Evolutionary conservation across 371 early-diverging fungal genomes (phyloP), one percentile per base, ranked within the genome.

Genomic region (Mortierella sp.): DNA sequence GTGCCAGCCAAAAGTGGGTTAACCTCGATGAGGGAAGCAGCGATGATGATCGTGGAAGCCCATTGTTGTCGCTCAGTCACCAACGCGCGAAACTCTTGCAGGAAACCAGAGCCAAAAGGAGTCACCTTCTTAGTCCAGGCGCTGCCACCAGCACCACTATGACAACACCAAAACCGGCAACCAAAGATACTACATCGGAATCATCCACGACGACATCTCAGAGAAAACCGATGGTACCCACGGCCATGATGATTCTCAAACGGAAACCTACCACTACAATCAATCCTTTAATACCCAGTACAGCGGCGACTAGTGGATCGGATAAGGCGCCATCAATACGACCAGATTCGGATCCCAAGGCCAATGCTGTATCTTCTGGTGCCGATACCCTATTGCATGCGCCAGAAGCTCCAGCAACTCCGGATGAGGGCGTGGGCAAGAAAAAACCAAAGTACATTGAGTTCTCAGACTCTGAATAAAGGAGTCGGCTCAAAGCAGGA

Each of bases 11-110:
- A 52, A 66, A 59, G 45, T 73, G 67, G 67, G 47, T 73, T 3
- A 46, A 63, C 40, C 43, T 73, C 24, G 50, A 53, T 12, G 67
- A 55, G 16, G 61, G 41, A 12, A 57, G 55, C 29, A 54, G 60
- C 27, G 63, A 43, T 13, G 29, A 51, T 31, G 64, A 51, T 52
- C n/a, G 48, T 39, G 56, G 50, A 10, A 34, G 43, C 6, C 27
- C 43, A 1, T n/a, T 67, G 19, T 24, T 67, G 44, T 58, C 67
- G 3, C 54, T 73, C n/a, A 55, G 55, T 29, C 44, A 54, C 25
- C 67, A 63, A 21, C 73, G 73, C 24, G 55, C 46, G 9, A 73
- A 73, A 22, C 41, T 73, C 37, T 7, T 48, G 54, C 63, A 73
- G 16, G 49, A 41, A 22, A 7, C 13, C 34, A 14, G 19, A 24